Evolutionary conservation across 306 rosid genomes (phyloP).

Genomic region (Fagus sylvatica): DNA sequence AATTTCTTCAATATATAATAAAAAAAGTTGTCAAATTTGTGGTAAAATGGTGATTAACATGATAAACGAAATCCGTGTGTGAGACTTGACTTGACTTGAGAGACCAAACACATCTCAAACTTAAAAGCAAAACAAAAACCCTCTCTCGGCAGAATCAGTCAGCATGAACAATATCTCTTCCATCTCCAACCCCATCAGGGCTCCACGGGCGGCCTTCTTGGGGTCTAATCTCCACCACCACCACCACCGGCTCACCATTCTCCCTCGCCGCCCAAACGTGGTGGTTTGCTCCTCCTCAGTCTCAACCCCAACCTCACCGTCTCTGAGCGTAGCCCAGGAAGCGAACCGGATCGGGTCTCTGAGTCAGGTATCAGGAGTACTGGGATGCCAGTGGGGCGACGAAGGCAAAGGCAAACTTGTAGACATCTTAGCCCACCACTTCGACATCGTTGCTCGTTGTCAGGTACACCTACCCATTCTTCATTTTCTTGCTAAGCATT

Average conservation of each 20-base stretch:
- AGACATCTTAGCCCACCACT: slow-evolving; percentile 85
- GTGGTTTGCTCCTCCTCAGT: slow-evolving; percentile 56
- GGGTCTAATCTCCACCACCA: not conserved
- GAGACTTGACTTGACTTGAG: too few species aligned
- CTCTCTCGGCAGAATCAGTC: too few species aligned
- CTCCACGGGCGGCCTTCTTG: slow-evolving; percentile 29
- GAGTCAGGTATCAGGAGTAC: slow-evolving; percentile 82
- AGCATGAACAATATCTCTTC: too few species aligned
- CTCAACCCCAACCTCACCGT: slow-evolving; percentile 43
- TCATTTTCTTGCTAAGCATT: not conserved
- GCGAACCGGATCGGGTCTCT: slow-evolving; percentile 61
- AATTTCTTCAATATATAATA: too few species aligned
- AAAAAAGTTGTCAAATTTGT: too few species aligned
- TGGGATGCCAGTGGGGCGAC: slow-evolving; percentile 97
- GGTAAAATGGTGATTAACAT: too few species aligned
- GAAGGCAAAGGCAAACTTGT: slow-evolving; percentile 98
- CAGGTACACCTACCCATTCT: slow-evolving; percentile 48
- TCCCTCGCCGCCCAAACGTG: slow-evolving; percentile 18
- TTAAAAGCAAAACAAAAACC: too few species aligned
- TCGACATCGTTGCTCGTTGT: slow-evolving; percentile 91
- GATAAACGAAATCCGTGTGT: too few species aligned
- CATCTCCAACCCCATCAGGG: slow-evolving; percentile 46
- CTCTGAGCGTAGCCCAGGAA: slow-evolving; percentile 46
- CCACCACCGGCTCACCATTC: slow-evolving; percentile 5
- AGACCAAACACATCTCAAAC: too few species aligned